Base-by-base conservation (phyloP, 805 yeast genomes). In the Cyberlindnera meyerae region DNA sequence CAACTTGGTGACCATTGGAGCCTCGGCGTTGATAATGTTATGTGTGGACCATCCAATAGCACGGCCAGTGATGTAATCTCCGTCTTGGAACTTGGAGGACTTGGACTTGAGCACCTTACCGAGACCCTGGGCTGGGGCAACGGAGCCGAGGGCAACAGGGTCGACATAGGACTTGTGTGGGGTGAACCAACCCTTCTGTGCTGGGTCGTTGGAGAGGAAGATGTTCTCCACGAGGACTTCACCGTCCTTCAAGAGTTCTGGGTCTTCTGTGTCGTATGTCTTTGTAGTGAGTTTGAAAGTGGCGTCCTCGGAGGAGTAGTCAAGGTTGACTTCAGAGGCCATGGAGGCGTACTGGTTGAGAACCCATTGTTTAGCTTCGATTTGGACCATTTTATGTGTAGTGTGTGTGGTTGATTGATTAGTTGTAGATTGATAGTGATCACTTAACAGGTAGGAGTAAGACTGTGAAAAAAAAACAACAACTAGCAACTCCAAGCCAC, bases 171-270 rank as follows among this genome's bases (percentile, higher is more conserved):
- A 56, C 33, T 52, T 60, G 14, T 44, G 42, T 11, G 60, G 47
- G 2, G 62, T 45, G 42, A 75, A 75, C 77, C 81, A 74, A 32
- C 66, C 65, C 54, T 78, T 74, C 49, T 75, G 79, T 13, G 81
- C 74, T 11, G 83, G 82, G 51, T 77, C 82, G 46, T 77, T 72
- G 17, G 82, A 73, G 8, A 76, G 43, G 41, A 65, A 69, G 29
- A 68, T 44, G 3, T 63, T 51, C 51, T 75, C 69, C n/a, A 74
- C 56, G 11, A 71, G 51, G 11, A 76, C 36, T 33, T 73, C 68
- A 31, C 65, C 69, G 2, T 61, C 64, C 27, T 57, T 46, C 12
- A 69, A 38, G 2, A 52, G 40, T 4, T 47, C 37, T 11, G 52
- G 31, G 30, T 41, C 37, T 9, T 44, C 43, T n/a, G 48, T 28